A percentile compares a stretch with the other conserved stretches of the same genome.
Evolutionary conservation across 108 stramenopile genomes (phyloP).

Genomic region (Seminavis robusta): DNA sequence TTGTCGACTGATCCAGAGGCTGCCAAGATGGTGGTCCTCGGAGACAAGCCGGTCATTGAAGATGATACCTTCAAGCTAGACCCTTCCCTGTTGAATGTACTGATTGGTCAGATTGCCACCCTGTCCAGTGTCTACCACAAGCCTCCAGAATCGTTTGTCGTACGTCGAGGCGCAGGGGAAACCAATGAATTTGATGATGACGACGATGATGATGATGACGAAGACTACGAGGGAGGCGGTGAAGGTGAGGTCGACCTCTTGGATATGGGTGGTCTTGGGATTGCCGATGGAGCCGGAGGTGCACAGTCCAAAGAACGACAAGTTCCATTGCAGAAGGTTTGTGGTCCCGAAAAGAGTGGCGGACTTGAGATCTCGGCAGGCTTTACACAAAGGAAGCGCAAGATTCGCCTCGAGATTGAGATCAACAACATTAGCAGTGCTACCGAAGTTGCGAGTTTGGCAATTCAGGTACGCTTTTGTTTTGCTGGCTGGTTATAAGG

Average conservation of each 20-base stretch:
- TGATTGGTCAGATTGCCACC: slow-evolving; percentile 94
- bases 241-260: slow-evolving; percentile 70
- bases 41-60: slow-evolving; percentile 97
- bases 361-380: slow-evolving; percentile 84
- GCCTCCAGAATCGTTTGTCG: slow-evolving; percentile 98
- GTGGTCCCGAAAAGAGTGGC: slow-evolving; percentile 76
- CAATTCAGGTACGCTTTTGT: too few relatives aligned
- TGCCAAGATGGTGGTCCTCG: slow-evolving; percentile 96
- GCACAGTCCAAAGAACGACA: background rate
- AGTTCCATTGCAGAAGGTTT: slow-evolving; percentile 70
- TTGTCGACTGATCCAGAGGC: slow-evolving; percentile 96
- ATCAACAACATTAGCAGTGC: slow-evolving; percentile 67
- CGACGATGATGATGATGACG: slow-evolving; percentile 73
- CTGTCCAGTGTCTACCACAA: slow-evolving; percentile 97
- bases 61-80: slow-evolving; percentile 97
- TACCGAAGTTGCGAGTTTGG: slow-evolving; percentile 74
- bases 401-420: slow-evolving; percentile 83
- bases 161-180: slow-evolving; percentile 63
- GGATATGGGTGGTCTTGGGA: slow-evolving; percentile 88
- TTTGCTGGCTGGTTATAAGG: too few relatives aligned
- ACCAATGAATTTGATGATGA: slow-evolving; percentile 58
- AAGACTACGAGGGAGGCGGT: slow-evolving; percentile 55
- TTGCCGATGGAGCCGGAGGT: background rate
- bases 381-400: slow-evolving; percentile 65
- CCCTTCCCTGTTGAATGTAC: slow-evolving; percentile 84